Evolutionary conservation across 2,329 filamentous ascomycete genomes (phyloP).

Genomic region (Phaeophleospora eucalypticola): DNA sequence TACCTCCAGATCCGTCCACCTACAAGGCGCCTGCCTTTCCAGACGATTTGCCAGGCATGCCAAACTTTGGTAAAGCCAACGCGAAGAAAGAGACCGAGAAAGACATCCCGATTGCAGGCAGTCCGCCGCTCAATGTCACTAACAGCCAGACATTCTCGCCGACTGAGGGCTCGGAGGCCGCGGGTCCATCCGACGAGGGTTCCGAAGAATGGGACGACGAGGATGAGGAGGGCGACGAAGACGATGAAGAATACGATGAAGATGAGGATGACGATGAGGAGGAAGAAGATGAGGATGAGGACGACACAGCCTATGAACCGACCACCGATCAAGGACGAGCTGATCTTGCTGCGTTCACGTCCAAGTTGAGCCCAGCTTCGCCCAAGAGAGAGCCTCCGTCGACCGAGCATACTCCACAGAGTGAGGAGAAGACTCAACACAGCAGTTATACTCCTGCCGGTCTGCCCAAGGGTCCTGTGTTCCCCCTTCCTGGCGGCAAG

Average conservation of each 20-base stretch:
- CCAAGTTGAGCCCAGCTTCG: constrained; percentile 29
- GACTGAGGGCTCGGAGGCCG: constrained; percentile 23
- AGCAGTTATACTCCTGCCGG: constrained; percentile 35
- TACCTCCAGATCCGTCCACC: constrained; percentile 40
- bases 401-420: constrained; percentile 19
- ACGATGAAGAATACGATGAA: constrained; percentile 24
- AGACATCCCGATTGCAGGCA: constrained; percentile 44
- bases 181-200: constrained; percentile 18
- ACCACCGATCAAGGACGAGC: not conserved
- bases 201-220: constrained; percentile 31
- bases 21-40: constrained; percentile 12
- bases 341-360: not conserved
- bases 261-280: constrained; percentile 35
- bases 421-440: constrained; percentile 22
- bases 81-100: constrained; percentile 30
- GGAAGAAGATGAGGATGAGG: constrained; percentile 31
- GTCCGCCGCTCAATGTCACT: constrained; percentile 42
- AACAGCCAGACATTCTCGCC: constrained; percentile 22
- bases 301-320: constrained; percentile 24
- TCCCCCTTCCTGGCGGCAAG: constrained; percentile 47
- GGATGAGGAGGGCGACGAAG: constrained; percentile 36
- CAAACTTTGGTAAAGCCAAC: constrained; percentile 1
- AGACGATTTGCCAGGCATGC: constrained; percentile 37
- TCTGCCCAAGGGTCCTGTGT: constrained; percentile 46
- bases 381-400: constrained; percentile 14